Evolutionary conservation across 73 alveolate genomes (phyloP).

Genomic region (Paramecium pentaurelia): DNA sequence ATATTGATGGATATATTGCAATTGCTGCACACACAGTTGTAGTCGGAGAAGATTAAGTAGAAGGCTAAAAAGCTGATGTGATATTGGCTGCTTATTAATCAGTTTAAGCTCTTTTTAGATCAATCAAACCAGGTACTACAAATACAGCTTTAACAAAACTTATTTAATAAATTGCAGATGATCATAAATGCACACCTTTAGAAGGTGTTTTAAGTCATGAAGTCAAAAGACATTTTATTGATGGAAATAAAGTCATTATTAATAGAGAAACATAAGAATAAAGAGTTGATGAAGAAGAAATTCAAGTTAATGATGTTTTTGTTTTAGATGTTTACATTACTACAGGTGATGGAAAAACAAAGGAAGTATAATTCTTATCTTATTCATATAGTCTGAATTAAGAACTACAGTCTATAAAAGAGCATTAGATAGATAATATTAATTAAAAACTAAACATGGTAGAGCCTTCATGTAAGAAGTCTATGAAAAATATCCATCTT

Average conservation of each 20-base stretch:
- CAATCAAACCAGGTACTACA: slow-evolving; percentile 71
- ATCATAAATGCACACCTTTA: slow-evolving; percentile 74
- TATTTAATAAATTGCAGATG: slow-evolving; percentile 79
- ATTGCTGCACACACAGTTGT: slow-evolving; percentile 85
- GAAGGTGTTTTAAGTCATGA: slow-evolving; percentile 96
- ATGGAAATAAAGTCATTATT: slow-evolving; percentile 92
- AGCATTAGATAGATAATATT: slow-evolving; percentile 81
- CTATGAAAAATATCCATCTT: slow-evolving; percentile 89
- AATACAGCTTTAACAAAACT: slow-evolving; percentile 82
- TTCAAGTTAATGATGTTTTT: slow-evolving; percentile 91
- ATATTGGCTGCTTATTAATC: slow-evolving; percentile 94
- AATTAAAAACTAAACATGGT: slow-evolving; percentile 74
- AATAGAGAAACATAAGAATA: slow-evolving; percentile 87
- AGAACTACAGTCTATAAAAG: slow-evolving; percentile 97
- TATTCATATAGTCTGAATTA: slow-evolving; percentile 66
- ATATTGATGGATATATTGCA: slow-evolving; percentile 92
- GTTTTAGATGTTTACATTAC: slow-evolving; percentile 82
- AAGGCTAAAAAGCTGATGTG: slow-evolving; percentile 93
- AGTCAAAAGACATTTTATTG: slow-evolving; percentile 94
- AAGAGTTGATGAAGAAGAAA: slow-evolving; percentile 90
- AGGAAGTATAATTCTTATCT: slow-evolving; percentile 50
- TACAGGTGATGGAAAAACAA: slow-evolving; percentile 93
- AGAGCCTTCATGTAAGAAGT: slow-evolving; percentile 90
- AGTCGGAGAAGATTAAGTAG: slow-evolving; percentile 70
- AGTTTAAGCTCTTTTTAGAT: slow-evolving; percentile 89